These are phyloP conservation scores for Lagerstroemia speciosa DNA, from an alignment of 345 rosid genomes.

Conservation along the genomic window DNA sequence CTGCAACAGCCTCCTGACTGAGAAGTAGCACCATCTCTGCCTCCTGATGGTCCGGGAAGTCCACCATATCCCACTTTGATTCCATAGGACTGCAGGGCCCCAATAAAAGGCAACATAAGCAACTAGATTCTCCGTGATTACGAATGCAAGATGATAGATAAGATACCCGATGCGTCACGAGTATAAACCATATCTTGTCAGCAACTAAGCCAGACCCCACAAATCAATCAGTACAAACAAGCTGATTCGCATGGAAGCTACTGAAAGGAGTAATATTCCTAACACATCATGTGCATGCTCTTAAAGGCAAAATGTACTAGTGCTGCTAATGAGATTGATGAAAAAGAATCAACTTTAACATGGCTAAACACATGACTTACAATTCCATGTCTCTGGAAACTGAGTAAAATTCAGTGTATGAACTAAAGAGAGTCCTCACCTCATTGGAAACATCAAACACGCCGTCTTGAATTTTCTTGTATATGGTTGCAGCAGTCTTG, in stretches of 20 bases:
- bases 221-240: not conserved
- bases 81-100: conserved; percentile 63
- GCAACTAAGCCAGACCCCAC: not conserved
- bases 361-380: not conserved
- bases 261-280: not conserved
- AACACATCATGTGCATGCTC: not conserved
- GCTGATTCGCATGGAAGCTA: not conserved
- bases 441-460: conserved; percentile 95
- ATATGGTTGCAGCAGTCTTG: conserved; percentile 88
- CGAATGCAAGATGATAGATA: not conserved
- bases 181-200: not conserved
- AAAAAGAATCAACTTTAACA: not conserved
- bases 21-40: conserved; percentile 71
- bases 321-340: not conserved
- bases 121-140: not conserved
- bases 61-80: conserved; percentile 96
- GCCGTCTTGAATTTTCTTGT: conserved; percentile 96
- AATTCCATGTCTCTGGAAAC: not conserved
- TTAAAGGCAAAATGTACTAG: not conserved
- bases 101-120: not conserved
- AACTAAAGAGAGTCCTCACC: conserved; percentile 28
- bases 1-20: conserved; percentile 89
- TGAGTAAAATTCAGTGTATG: not conserved
- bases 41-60: conserved; percentile 89
- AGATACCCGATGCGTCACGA: no score